phyloP scores from a whole-genome alignment of 139 green algal genomes.

The Micractinium conductrix region DNA sequence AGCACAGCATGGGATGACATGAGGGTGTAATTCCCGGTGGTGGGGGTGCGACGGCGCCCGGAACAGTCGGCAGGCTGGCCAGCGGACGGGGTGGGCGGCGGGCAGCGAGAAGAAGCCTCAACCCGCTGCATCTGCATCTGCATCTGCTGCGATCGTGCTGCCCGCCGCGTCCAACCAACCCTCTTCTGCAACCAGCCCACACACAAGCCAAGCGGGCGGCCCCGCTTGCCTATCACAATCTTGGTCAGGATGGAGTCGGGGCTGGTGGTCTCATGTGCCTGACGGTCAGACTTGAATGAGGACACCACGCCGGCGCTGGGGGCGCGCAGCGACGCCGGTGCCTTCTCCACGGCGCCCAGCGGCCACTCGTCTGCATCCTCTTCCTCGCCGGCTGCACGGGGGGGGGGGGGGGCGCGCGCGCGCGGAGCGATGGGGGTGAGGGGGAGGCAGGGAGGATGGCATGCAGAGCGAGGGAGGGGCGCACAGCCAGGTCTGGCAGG shows the following conservation, averaged over 20 bases:
- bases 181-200: no score
- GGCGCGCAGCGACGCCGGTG: background rate
- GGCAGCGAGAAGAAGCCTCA: no score
- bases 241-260: slow-evolving; percentile 11
- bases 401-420: background rate
- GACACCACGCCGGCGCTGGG: background rate
- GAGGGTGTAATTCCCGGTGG: no score
- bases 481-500: background rate
- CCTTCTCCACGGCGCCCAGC: slow-evolving; percentile 16
- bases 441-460: background rate
- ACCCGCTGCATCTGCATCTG: no score
- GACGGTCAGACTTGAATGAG: slow-evolving; percentile 19
- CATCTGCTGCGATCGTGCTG: no score
- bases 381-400: slow-evolving; percentile 18
- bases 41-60: no score
- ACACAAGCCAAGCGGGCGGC: no score
- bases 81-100: no score
- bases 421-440: background rate
- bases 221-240: slow-evolving; percentile 12
- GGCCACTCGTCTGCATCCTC: slow-evolving; percentile 25
- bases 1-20: no score
- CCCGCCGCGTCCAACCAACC: no score
- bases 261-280: background rate
- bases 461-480: background rate
- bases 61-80: no score